Evolutionary conservation across 352 stramenopile genomes (phyloP).

Genomic region (Pythium sukuiense): DNA sequence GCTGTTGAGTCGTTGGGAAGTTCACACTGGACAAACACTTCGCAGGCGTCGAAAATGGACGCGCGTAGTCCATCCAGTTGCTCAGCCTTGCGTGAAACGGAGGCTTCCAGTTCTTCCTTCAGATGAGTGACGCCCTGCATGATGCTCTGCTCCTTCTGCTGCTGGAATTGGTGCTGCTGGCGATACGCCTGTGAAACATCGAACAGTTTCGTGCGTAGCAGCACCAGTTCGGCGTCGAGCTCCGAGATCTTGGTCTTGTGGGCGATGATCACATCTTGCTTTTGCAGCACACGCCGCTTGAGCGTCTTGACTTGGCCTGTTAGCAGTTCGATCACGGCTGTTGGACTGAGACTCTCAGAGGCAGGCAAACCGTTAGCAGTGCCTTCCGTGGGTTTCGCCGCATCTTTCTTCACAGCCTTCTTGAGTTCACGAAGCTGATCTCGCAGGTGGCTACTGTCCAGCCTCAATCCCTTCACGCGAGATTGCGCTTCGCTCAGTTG

Average conservation of each 20-base stretch:
- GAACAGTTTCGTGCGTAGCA: conserved; percentile 37
- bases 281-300: conserved; percentile 52
- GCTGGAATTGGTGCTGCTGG: conserved; percentile 37
- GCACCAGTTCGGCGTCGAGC: conserved; percentile 34
- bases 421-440: conserved; percentile 27
- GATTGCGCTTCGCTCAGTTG: conserved; percentile 24
- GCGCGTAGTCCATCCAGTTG: conserved; percentile 57
- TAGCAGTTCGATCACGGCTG: conserved; percentile 13
- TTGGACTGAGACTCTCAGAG: neutral
- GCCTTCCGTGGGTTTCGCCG: neutral
- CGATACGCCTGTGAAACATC: conserved; percentile 43
- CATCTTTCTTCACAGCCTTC: conserved; percentile 14
- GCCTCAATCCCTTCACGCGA: conserved; percentile 37
- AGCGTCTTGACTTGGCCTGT: conserved; percentile 42
- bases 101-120: conserved; percentile 22
- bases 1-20: neutral
- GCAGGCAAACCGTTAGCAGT: neutral
- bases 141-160: conserved; percentile 21
- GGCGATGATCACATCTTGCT: conserved; percentile 50
- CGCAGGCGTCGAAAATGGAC: conserved; percentile 57
- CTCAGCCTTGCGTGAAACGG: conserved; percentile 22
- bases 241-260: conserved; percentile 44
- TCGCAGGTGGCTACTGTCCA: conserved; percentile 40
- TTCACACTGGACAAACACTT: conserved; percentile 52
- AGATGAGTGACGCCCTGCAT: conserved; percentile 20